Evolutionary conservation across 352 stramenopile genomes (phyloP), one percentile per base, ranked within the genome.

Genomic region (Globisporangium sylvaticum): DNA sequence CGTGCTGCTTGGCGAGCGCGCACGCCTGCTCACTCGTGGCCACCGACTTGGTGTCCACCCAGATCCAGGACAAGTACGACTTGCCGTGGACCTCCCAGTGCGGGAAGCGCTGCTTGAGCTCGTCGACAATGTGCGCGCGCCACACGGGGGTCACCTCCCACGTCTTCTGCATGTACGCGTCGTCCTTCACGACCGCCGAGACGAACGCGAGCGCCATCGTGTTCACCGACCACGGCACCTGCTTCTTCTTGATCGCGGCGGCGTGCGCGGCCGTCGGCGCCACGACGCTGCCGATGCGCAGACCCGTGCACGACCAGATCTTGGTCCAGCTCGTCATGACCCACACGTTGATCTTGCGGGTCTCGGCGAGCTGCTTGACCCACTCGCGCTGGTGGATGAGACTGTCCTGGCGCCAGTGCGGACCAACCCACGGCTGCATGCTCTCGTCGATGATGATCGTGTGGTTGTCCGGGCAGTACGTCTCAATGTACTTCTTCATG

Each of bases 311-410:
- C 14, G 90, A 95, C 90, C 90, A 97, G 75, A 97, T 96, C 82
- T 96, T 97, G 67, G 89, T 97, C 85, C 87, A 95, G 69, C 82
- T 92, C 42, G 88, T 96, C 90, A 97, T 97, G 73, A 97, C 78
- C 90, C 90, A 97, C 27, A 97, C 85, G 71, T 97, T 81, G 58
- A 97, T 91, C 58, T 79, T 75, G 67, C 84, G 82, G 32, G 88
- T 88, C 32, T 78, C 81, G 34, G 81, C 91, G 66, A 97, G 80
- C 22, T 84, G 63, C 56, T 81, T 66, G 24, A 94, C 79, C 88
- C 90, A 97, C 56, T 90, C 83, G 48, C 87, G 87, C 71, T 97
- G 80, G 65, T 92, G 79, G 64, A 96, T 94, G n/a, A 97, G 79
- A 53, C 78, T 91, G 70, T 97, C 89, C 25, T 89, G 39, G 57